Base-by-base conservation (phyloP, 108 stramenopile species). In the Conticribra guillardii region DNA sequence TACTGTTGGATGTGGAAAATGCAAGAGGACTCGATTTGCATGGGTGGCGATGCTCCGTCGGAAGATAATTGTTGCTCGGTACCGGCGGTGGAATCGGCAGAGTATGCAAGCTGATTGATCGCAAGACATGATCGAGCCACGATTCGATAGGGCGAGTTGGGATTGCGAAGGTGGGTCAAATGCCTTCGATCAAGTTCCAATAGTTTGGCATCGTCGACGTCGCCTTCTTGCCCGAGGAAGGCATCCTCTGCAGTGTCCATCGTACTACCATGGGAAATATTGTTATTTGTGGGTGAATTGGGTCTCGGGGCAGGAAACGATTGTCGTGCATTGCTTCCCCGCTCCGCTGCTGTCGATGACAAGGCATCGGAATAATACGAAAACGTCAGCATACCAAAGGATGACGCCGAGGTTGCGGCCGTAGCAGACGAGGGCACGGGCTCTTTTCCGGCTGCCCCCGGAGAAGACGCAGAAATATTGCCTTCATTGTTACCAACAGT, bases 331-430 rank as follows among this genome's bases (percentile, higher is more conserved):
- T 41, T 41, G 37, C 37, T 41, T 5, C 11, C 11, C 11, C 37
- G 37, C 5, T 41, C n/a, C n/a, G n/a, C n/a, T n/a, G n/a, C n/a
- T n/a, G n/a, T n/a, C n/a, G n/a, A n/a, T n/a, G n/a, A n/a, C n/a
- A n/a, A 41, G 5, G 37, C 37, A 22, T 5, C 31, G 44, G 34
- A 22, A 19, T 31, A 32, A 27, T 79, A 59, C 28, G 48, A 45
- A 23, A 80, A 31, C 18, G 61, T 28, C 54, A 73, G 41, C 79
- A 73, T 80, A 3, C 79, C 79, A 34, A 80, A 80, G 0, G 60
- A 55, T 17, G 62, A 56, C 34, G 44, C 21, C 18, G 50, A 18
- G 41, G 37, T 19, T 0, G 66, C 29, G 26, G 18, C 15, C 9
- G 46, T 46, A 31, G 26, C 1, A 50, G 29, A 17, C 31, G 27